A percentile compares a stretch with the other conserved stretches of the same genome.
Evolutionary conservation across 345 rosid species (phyloP).

Genomic region (Clarkia xantiana): DNA sequence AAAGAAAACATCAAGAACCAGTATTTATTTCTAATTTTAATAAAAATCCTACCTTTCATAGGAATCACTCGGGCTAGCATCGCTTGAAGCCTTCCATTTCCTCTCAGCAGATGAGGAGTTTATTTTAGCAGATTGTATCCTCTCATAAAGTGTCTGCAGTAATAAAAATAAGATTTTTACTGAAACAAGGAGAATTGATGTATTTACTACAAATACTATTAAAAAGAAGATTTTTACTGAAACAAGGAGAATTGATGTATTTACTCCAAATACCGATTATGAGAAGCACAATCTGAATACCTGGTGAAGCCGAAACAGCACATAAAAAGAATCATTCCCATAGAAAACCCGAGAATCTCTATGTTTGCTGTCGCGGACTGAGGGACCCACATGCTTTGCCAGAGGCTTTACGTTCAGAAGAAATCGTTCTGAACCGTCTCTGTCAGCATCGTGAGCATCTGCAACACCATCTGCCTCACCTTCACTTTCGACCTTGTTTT

Average conservation of each 20-base stretch:
- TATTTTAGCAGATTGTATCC: constrained; percentile 80
- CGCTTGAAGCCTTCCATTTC: constrained; percentile 79
- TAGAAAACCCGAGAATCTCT: constrained; percentile 59
- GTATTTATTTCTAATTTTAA: no score
- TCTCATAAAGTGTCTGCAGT: constrained; percentile 66
- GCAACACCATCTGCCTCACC: constrained; percentile 87
- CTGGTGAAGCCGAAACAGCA: constrained; percentile 92
- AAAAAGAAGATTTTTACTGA: no score
- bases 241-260: constrained; percentile 1
- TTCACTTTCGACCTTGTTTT: constrained; percentile 80
- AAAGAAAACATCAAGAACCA: constrained; percentile 3
- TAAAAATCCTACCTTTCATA: constrained; percentile 51
- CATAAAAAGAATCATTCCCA: constrained; percentile 89
- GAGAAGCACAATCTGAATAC: constrained; percentile 22
- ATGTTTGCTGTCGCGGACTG: constrained; percentile 25
- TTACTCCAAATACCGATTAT: background rate
- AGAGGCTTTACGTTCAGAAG: constrained; percentile 67
- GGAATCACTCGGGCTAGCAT: constrained; percentile 49
- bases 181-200: no score
- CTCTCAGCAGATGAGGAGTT: constrained; percentile 79
- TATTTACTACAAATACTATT: background rate
- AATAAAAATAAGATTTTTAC: background rate
- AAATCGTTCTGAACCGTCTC: constrained; percentile 57
- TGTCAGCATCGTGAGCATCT: constrained; percentile 62
- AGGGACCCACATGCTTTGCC: constrained; percentile 50